Evolutionary conservation across 371 early-diverging fungal species (phyloP).

Genomic region (Mucor racemosus): DNA sequence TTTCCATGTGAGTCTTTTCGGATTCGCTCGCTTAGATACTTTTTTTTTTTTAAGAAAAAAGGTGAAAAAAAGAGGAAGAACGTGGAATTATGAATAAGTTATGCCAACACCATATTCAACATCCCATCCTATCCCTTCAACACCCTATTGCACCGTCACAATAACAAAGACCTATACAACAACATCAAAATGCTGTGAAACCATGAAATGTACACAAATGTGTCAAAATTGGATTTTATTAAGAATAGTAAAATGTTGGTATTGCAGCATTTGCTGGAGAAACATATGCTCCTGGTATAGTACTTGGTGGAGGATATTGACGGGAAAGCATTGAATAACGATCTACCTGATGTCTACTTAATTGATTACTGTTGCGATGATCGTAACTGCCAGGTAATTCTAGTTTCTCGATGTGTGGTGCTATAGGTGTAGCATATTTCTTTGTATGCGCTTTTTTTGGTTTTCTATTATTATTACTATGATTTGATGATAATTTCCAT

Average conservation of each 20-base stretch:
- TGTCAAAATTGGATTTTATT: neutral
- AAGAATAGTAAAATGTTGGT: neutral
- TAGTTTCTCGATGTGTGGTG: conserved; percentile 8
- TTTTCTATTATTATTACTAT: neutral
- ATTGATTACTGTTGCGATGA: neutral
- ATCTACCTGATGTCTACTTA: neutral
- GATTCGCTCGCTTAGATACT: neutral
- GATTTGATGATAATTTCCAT: neutral
- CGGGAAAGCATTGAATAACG: neutral
- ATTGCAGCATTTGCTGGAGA: neutral
- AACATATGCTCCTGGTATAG: neutral
- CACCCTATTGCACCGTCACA: too few species aligned
- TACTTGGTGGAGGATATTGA: neutral
- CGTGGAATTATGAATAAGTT: too few species aligned
- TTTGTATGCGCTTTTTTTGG: neutral
- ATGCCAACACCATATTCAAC: too few species aligned
- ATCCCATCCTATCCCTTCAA: too few species aligned
- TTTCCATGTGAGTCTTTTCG: neutral
- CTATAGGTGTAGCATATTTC: conserved; percentile 15
- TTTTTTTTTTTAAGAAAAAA: neutral
- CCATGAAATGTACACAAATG: too few species aligned
- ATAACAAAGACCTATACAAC: neutral
- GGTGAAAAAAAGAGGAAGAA: neutral
- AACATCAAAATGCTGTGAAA: neutral
- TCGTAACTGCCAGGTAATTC: conserved; percentile 16